Evolutionary conservation across 257 asterid species (phyloP).

Genomic region (Petunia axillaris): DNA sequence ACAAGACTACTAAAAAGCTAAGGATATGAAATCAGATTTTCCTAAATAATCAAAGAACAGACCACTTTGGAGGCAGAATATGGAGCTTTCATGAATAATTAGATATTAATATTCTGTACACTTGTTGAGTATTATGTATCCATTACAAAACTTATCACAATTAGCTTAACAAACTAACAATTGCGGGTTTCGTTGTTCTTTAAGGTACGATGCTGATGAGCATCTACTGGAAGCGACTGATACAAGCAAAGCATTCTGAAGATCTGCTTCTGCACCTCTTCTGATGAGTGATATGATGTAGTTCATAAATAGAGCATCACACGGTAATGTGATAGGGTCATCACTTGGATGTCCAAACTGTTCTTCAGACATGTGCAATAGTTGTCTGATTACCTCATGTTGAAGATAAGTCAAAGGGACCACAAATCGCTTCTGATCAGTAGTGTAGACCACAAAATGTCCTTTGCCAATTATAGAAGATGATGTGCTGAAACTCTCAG

Average conservation of each 20-base stretch:
- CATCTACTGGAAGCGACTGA: neutral
- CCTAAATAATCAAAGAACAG: no score
- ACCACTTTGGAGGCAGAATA: neutral
- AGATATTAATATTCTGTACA: neutral
- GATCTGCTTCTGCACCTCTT: neutral
- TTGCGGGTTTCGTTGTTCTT: neutral
- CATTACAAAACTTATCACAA: neutral
- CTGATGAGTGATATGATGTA: neutral
- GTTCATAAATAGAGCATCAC: neutral
- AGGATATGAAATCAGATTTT: no score
- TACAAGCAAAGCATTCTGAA: conserved; percentile 30
- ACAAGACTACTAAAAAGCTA: neutral
- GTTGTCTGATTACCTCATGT: conserved; percentile 27
- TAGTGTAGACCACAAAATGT: neutral
- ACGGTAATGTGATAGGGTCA: neutral
- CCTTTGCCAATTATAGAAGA: conserved; percentile 30
- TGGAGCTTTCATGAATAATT: neutral
- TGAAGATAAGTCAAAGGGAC: conserved; percentile 38
- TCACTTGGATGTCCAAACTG: conserved; percentile 26
- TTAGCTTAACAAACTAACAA: neutral
- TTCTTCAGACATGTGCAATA: conserved; percentile 38
- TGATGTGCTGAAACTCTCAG: neutral
- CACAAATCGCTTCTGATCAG: conserved; percentile 16
- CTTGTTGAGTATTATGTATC: neutral
- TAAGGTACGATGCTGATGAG: neutral